Base-by-base conservation (phyloP, 2,329 filamentous ascomycete genomes). In the Scopulariopsis brevicaulis region DNA sequence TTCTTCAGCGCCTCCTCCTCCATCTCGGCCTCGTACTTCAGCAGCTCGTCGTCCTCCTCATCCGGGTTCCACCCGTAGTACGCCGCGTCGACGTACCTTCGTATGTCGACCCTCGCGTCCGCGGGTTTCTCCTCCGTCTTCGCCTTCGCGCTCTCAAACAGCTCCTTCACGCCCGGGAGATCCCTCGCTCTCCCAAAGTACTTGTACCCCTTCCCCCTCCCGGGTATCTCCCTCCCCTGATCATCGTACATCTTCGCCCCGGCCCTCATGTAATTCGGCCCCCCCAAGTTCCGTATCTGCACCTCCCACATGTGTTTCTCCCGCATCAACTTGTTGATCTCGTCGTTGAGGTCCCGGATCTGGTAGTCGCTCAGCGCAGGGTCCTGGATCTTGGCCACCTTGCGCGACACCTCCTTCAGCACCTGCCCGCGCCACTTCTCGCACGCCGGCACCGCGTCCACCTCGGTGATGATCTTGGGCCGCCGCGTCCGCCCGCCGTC, bases 221-320 rank as follows among this genome's bases (percentile, higher is more conserved):
- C 84, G 0, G 78, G 79, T 46, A 90, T 86, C 69, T 90, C 87
- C 54, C 84, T 74, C 1, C 87, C 87, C 59, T 84, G 80, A 66
- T 89, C 87, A 68, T 90, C 87, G 70, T 88, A 90, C 54, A 89
- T 79, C 63, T 84, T 83, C 34, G 78, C 84, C 0, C 80, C 82
- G 4, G 83, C 82, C 34, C 91, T 81, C 87, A 94, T 96, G 71
- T 97, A 99, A 73, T 97, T 97, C 34, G 94, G 94, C 2, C 94
- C 94, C n/a, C 94, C 94, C 25, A 97, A 71, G 67, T 96, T 95
- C 59, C 92, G 83, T 65, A 99, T 96, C 74, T 96, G 91, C 65
- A 94, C 84, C 77, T 99, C 94, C 94, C 94, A 99, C 82, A 96
- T 92, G 80, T 95, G 91, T 74, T 99, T 99, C 77, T 99, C 94